Evolutionary conservation across 2,329 filamentous ascomycete species (phyloP).

Genomic region (Niveomyces coronatus): DNA sequence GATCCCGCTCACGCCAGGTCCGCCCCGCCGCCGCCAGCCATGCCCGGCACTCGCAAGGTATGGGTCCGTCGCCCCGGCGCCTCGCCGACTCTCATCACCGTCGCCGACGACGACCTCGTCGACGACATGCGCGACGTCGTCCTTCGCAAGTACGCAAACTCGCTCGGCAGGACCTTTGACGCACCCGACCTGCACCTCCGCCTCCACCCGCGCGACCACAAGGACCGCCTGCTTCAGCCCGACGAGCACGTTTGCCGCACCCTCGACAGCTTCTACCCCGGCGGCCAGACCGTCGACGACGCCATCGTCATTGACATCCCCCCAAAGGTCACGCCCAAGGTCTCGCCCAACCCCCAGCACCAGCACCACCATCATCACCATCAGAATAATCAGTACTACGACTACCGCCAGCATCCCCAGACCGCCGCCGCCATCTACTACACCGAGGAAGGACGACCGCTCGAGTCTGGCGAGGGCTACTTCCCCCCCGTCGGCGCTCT

Average conservation of each 20-base stretch:
- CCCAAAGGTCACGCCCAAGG: conserved; percentile 65
- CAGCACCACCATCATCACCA: conserved; percentile 1
- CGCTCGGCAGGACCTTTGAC: conserved; percentile 79
- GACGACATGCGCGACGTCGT: conserved; percentile 93
- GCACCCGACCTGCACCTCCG: conserved; percentile 78
- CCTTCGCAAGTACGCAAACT: conserved; percentile 87
- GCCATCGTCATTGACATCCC: conserved; percentile 87
- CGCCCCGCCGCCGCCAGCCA: conserved; percentile 20
- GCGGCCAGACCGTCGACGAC: conserved; percentile 79
- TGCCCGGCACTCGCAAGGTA: conserved; percentile 63
- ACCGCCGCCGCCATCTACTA: conserved; percentile 41
- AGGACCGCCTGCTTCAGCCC: conserved; percentile 65
- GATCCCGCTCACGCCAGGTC: conserved; percentile 25
- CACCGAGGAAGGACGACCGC: conserved; percentile 53
- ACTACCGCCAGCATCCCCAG: conserved; percentile 27
- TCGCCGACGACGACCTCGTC: conserved; percentile 80
- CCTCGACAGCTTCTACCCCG: conserved; percentile 74
- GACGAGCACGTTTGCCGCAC: conserved; percentile 75
- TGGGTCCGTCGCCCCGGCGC: conserved; percentile 86
- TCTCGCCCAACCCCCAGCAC: conserved; percentile 51
- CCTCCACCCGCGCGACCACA: conserved; percentile 60
- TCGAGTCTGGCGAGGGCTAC: conserved; percentile 67
- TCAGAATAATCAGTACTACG: neutral
- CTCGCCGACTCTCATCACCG: conserved; percentile 78
- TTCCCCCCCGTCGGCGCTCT: conserved; percentile 57